Percentiles rank a stretch among this genome's conserved stretches.
Evolutionary conservation across 2,329 filamentous ascomycete species (phyloP).

Genomic region (Gnomoniopsis sp.): DNA sequence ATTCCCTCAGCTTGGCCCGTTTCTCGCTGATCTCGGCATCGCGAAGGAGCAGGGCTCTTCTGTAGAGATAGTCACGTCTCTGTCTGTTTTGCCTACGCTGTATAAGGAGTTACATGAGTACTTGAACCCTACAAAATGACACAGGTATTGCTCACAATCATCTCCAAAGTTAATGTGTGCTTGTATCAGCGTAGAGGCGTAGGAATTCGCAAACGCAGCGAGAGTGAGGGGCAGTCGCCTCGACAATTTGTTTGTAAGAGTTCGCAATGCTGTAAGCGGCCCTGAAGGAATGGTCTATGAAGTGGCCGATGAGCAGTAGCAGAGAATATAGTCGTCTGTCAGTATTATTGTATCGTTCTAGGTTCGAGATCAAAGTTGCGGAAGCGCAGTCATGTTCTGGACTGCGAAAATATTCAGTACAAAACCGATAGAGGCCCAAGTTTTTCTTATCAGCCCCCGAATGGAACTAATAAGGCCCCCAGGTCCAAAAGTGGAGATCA

Average conservation of each 20-base stretch:
- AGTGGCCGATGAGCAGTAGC: too few species aligned
- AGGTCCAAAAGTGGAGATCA: neutral
- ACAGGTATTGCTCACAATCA: slow-evolving; percentile 31
- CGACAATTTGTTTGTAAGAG: too few species aligned
- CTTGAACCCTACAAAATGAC: neutral
- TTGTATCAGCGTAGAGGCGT: neutral
- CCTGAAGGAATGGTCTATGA: too few species aligned
- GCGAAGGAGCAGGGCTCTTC: slow-evolving; percentile 78
- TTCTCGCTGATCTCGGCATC: slow-evolving; percentile 94
- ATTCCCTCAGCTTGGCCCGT: slow-evolving; percentile 78
- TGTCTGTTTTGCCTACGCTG: slow-evolving; percentile 72
- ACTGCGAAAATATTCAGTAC: too few species aligned
- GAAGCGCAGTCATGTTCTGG: too few species aligned
- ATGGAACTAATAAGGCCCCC: neutral
- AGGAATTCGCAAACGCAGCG: neutral
- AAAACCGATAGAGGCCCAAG: neutral
- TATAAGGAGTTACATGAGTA: slow-evolving; percentile 16
- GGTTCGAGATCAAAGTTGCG: too few species aligned
- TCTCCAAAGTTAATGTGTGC: slow-evolving; percentile 21
- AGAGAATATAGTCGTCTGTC: too few species aligned
- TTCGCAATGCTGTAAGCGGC: too few species aligned
- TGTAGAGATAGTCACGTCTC: slow-evolving; percentile 84
- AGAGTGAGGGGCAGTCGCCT: neutral
- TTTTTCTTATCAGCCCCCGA: neutral
- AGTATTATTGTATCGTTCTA: too few species aligned